Evolutionary conservation across 2,329 filamentous ascomycete species (phyloP).

Genomic region (Westerdykella sp.): DNA sequence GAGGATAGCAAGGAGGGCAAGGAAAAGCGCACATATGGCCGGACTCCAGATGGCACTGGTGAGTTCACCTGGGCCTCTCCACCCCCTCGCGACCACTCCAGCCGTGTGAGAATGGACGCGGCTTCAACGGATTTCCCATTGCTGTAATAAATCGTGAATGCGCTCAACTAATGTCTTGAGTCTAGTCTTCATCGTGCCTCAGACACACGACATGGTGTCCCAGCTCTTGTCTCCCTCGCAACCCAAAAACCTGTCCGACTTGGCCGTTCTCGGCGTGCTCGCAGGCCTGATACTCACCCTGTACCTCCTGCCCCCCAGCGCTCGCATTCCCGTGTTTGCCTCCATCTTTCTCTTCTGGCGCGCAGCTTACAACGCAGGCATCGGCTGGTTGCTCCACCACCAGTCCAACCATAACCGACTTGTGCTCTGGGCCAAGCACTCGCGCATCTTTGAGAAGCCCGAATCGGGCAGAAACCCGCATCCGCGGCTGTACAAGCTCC

Average conservation of each 20-base stretch:
- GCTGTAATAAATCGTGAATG: not conserved
- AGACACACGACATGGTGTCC: constrained; percentile 98
- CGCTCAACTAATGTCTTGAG: constrained; percentile 11
- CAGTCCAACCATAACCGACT: constrained; percentile 87
- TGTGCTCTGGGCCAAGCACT: constrained; percentile 80
- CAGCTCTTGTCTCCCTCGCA: constrained; percentile 91
- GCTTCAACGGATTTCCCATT: not conserved
- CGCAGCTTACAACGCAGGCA: constrained; percentile 85
- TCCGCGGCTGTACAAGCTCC: constrained; percentile 71
- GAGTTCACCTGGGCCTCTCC: constrained; percentile 37
- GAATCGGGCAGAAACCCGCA: constrained; percentile 73
- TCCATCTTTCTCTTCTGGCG: constrained; percentile 87
- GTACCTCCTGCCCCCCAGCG: constrained; percentile 61
- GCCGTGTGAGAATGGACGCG: not conserved
- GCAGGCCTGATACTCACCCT: constrained; percentile 67
- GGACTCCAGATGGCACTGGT: constrained; percentile 88
- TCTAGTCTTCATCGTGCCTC: constrained; percentile 86
- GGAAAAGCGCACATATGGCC: constrained; percentile 76
- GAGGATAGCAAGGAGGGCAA: constrained; percentile 46
- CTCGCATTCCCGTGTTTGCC: constrained; percentile 73
- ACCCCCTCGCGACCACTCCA: constrained; percentile 2
- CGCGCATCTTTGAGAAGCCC: constrained; percentile 79
- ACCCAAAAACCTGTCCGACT: constrained; percentile 89
- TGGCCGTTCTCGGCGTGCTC: constrained; percentile 71
- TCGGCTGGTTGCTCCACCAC: constrained; percentile 79